Base-by-base conservation (phyloP, 176 grass and related monocot genomes). In the Juncus inflexus region DNA sequence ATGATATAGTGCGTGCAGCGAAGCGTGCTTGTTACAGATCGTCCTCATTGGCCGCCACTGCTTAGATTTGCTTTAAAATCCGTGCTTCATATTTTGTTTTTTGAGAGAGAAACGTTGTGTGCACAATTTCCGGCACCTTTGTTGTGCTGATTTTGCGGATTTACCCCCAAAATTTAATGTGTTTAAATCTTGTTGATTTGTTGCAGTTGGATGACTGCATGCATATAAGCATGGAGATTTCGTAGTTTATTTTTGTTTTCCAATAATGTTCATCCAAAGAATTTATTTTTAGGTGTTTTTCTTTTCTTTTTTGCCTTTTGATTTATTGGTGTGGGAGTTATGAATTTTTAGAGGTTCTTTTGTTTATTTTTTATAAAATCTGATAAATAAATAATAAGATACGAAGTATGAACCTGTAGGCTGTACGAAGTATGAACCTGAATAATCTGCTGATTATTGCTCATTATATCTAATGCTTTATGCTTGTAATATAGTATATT, bases 11-110 rank as follows among this genome's bases (percentile, higher is more conserved):
- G 50, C 87, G 94, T 53, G 88, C 94, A 39, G 88, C 83, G 9
- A 92, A 91, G 75, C 83, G 94, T 3, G 80, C 83, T 7, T 99
- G 88, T 74, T 99, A 89, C 64, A 83, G 94, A 63, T 82, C 89
- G 7, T 77, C 77, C 9, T 85, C 83, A 14, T 79, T 99, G 74
- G 78, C 94, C 41, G 94, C 89, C 39, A 69, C 88, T 2, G 94
- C 94, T 72, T 99, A 70, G 71, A 62, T 1, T 13, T 14, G 11
- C 42, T 57, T 74, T 57, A 39, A 36, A 0, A 81, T 65, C 55
- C 16, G 7, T 66, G 50, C 9, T 40, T 45, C 64, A 40, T 19
- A 45, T 77, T 55, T 9, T 47, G 52, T 56, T 38, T 35, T 47
- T 59, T 42, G 53, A 58, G 67, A 71, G 42, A 19, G 12, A 69